Base-by-base conservation (phyloP, 352 stramenopile species). In the Phytophthora cactorum region DNA sequence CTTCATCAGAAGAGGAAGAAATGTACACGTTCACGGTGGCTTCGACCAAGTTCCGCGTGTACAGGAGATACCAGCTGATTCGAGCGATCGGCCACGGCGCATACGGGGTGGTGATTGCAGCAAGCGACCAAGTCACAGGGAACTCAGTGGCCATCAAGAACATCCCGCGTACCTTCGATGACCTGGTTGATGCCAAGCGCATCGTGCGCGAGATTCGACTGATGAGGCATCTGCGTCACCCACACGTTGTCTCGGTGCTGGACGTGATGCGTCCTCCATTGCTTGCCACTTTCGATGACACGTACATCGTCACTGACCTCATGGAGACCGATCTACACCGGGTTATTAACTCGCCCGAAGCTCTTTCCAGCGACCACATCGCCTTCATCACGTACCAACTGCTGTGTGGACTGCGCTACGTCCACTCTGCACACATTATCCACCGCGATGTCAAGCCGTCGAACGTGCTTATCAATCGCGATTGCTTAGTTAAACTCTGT, bases 391-490 rank as follows among this genome's bases (percentile, higher is more conserved):
- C 83, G 63, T 96, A 95, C 70, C 87, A 96, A 63, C 65, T 96
- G 59, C 73, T 95, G 7, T 91, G 80, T 57, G 89, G 75, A 10
- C 66, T 96, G 25, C 78, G 81, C 25, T 96, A 94, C 74, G 90
- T 96, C 46, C 89, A 96, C 75, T 93, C 84, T n/a, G 86, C 85
- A n/a, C 70, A 90, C 46, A 87, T 96, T 60, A 76, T 96, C 51
- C 89, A 96, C 43, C 83, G 88, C 6, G 97, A 99, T 71, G 92
- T 99, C 27, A 99, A 99, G 70, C 97, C 96, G 52, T 97, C 95
- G 15, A 99, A 99, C 76, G 74, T 99, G 41, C 81, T 99, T 9
- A 96, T 99, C 69, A 98, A 97, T 71, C 84, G 86, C 27, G 89
- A 97, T 63, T 97, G 91, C 50, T 66, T 93, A 3, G 79, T 97